Evolutionary conservation across 257 asterid genomes (phyloP).

Genomic region (Ilex aquifolium): DNA sequence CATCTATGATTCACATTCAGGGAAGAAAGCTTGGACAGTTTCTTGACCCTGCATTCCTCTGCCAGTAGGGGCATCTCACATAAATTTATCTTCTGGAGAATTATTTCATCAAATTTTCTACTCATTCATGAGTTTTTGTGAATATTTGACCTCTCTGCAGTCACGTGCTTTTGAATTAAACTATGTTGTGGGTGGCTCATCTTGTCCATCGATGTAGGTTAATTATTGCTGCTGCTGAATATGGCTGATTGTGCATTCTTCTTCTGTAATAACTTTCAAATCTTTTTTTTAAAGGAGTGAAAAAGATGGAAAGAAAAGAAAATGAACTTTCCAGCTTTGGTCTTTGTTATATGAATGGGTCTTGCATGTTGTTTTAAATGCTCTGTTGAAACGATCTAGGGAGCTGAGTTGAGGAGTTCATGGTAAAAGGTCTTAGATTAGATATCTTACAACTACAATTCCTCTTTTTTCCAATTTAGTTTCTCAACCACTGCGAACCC

Average conservation of each 20-base stretch:
- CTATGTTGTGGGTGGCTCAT: not conserved
- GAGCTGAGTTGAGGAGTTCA: too few relatives aligned
- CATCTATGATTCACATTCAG: slow-evolving; percentile 28
- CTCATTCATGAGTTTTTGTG: not conserved
- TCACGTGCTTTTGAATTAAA: not conserved
- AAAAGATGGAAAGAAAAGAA: not conserved
- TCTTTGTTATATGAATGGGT: too few relatives aligned
- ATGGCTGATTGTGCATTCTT: not conserved
- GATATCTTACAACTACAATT: too few relatives aligned
- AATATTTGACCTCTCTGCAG: not conserved
- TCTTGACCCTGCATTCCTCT: slow-evolving; percentile 22
- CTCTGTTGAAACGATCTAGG: too few relatives aligned
- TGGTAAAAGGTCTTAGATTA: too few relatives aligned
- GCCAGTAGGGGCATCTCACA: not conserved
- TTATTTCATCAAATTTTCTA: not conserved
- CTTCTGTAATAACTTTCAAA: not conserved
- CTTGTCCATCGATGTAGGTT: not conserved
- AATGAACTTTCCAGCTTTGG: not conserved
- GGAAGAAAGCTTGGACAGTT: slow-evolving; percentile 24
- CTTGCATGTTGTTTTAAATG: too few relatives aligned
- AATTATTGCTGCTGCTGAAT: not conserved
- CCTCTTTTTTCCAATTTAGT: too few relatives aligned
- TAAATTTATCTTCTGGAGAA: not conserved
- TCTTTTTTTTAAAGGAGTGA: not conserved
- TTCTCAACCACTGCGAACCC: too few relatives aligned